Conservation (phyloP, 2,329 filamentous ascomycete genomes). For the Aspergillus bombycis region DNA sequence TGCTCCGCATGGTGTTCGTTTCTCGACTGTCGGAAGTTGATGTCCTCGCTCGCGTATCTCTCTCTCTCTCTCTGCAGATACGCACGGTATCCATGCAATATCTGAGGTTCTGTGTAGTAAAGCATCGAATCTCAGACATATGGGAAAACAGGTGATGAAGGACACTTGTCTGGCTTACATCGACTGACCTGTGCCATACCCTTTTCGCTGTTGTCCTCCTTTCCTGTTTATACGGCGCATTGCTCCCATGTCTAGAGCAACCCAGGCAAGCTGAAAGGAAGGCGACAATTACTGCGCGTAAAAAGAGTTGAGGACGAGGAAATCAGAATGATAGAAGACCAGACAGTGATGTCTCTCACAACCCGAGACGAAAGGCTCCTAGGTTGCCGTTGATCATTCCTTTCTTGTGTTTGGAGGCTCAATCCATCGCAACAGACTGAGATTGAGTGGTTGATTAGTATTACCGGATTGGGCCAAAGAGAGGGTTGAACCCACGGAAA, state of each 20-base stretch:
- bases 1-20: background rate
- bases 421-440: background rate
- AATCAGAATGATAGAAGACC: background rate
- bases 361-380: background rate
- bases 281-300: background rate
- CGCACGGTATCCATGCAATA: background rate
- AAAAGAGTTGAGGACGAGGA: background rate
- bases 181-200: background rate
- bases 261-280: background rate
- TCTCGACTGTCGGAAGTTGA: background rate
- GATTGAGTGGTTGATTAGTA: background rate
- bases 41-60: background rate
- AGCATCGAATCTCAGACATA: background rate
- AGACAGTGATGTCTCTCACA: background rate
- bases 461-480: background rate
- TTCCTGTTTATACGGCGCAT: background rate
- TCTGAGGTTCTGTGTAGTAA: background rate
- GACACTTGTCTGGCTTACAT: background rate
- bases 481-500: background rate
- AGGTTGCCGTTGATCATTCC: background rate
- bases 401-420: background rate
- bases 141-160: background rate
- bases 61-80: background rate
- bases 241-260: background rate
- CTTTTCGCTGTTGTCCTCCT: background rate